Percentiles rank a stretch among this genome's conserved stretches.
These are phyloP conservation scores for Agrocybe praecox DNA, from an alignment of 768 basidiomycete genomes.

Conservation along the genomic window DNA sequence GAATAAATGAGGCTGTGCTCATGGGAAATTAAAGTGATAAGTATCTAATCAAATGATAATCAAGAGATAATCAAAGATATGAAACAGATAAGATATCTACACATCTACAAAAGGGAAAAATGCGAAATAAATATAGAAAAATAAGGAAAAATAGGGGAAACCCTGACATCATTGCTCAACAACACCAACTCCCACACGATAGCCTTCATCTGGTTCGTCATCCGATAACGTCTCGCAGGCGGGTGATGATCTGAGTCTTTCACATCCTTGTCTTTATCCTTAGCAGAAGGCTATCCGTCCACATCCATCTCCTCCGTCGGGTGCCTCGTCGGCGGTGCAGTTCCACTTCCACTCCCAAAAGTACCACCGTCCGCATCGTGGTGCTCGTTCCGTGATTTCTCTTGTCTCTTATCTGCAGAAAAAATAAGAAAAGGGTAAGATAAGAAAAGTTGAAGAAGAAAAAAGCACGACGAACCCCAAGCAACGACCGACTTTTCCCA, in stretches of 20 bases:
- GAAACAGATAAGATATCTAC: too few species aligned
- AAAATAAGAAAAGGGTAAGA: too few species aligned
- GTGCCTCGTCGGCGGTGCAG: conserved; percentile 42
- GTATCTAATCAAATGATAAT: too few species aligned
- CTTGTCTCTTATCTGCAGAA: conserved; percentile 54
- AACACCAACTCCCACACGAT: conserved; percentile 81
- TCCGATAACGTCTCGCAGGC: conserved; percentile 74
- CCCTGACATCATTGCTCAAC: conserved; percentile 86
- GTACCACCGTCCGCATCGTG: conserved; percentile 15
- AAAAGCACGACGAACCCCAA: conserved; percentile 64
- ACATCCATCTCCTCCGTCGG: conserved; percentile 51
- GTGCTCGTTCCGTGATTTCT: conserved; percentile 46
- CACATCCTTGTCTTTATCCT: conserved; percentile 23
- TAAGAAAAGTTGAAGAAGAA: not conserved
- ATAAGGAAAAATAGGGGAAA: too few species aligned
- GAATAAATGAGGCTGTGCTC: too few species aligned
- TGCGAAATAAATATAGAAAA: too few species aligned
- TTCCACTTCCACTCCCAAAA: conserved; percentile 24
- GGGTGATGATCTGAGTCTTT: conserved; percentile 50
- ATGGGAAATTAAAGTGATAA: too few species aligned
- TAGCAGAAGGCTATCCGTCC: conserved; percentile 19
- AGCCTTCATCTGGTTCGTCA: conserved; percentile 81
- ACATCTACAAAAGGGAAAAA: too few species aligned
- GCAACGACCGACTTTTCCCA: conserved; percentile 69
- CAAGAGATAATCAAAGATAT: too few species aligned